Evolutionary conservation across 2,329 filamentous ascomycete genomes (phyloP).

Genomic region (Paecilomyces dactylethromorphus): DNA sequence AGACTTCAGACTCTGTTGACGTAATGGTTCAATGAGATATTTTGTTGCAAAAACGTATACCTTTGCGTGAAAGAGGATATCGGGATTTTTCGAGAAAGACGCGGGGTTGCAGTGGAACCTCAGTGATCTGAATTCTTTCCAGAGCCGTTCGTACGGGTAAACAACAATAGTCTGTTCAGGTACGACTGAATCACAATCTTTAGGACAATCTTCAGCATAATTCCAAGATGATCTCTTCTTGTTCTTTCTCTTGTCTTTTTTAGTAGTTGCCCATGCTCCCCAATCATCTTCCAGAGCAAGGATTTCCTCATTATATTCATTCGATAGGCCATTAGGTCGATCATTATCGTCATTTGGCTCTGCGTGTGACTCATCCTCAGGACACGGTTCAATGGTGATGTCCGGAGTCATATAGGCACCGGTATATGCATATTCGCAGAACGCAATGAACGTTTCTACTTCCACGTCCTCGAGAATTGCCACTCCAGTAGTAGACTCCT

Average conservation of each 20-base stretch:
- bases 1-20: neutral
- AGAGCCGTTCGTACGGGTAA: neutral
- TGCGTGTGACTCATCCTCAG: neutral
- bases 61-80: slow-evolving; percentile 28
- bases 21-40: slow-evolving; percentile 2
- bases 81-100: neutral
- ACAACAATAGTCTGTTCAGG: neutral
- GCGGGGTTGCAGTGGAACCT: neutral
- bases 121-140: neutral
- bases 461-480: neutral
- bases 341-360: neutral
- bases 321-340: neutral
- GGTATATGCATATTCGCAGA: neutral
- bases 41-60: slow-evolving; percentile 2
- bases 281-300: neutral
- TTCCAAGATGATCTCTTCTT: neutral
- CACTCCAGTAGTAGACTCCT: neutral
- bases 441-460: neutral
- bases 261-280: neutral
- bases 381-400: neutral
- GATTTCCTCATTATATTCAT: neutral
- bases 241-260: neutral
- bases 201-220: neutral
- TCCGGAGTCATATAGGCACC: neutral
- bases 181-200: neutral